Evolutionary conservation across 805 yeast species (phyloP).

Genomic region (Lipomyces yamadae): DNA sequence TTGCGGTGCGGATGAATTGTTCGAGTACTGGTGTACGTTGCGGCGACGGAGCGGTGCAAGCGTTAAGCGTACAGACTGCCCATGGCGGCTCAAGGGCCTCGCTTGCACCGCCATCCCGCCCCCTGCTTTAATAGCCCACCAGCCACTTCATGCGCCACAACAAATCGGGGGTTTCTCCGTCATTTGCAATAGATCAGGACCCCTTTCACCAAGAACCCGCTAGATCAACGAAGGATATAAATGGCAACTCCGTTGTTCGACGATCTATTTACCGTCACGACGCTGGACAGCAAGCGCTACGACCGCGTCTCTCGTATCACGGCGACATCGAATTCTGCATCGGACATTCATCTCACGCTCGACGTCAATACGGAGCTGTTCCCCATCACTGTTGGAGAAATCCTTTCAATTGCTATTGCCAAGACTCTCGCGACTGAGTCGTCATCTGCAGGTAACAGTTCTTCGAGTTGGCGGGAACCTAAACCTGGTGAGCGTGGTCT

Average conservation of each 20-base stretch:
- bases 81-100: background rate
- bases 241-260: slow-evolving; percentile 83
- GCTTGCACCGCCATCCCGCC: background rate
- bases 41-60: background rate
- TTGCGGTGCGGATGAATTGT: background rate
- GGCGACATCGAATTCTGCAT: slow-evolving; percentile 81
- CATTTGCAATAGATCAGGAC: background rate
- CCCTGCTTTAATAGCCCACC: background rate
- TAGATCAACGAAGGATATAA: background rate
- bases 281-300: slow-evolving; percentile 86
- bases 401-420: slow-evolving; percentile 84
- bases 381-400: slow-evolving; percentile 77
- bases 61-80: background rate
- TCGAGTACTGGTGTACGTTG: background rate
- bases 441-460: slow-evolving; percentile 49
- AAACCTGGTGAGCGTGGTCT: slow-evolving; percentile 79
- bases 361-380: slow-evolving; percentile 92
- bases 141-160: background rate
- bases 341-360: slow-evolving; percentile 78
- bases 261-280: slow-evolving; percentile 84
- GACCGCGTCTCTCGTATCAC: slow-evolving; percentile 89
- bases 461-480: slow-evolving; percentile 81
- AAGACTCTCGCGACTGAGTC: slow-evolving; percentile 66
- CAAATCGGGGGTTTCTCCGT: background rate
- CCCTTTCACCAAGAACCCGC: background rate